Evolutionary conservation across 208 protist genomes (phyloP).

Genomic region (Tritrichomonas musculus): DNA sequence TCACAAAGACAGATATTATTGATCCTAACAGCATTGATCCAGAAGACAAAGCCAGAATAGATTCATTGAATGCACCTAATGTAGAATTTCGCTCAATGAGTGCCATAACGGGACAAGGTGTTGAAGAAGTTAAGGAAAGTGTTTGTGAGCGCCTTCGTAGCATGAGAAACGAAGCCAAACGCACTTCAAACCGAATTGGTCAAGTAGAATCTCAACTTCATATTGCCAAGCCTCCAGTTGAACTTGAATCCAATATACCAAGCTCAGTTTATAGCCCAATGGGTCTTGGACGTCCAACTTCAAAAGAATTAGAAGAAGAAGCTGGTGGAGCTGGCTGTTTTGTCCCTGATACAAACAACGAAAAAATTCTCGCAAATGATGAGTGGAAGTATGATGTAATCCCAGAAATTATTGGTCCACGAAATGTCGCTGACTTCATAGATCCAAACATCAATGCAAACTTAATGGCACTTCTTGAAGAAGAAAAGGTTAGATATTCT

Average conservation of each 20-base stretch:
- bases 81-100: constrained; percentile 63
- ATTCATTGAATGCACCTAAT: constrained; percentile 33
- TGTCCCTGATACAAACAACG: background rate
- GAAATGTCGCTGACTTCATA: constrained; percentile 29
- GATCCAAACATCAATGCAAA: background rate
- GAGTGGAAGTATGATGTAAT: constrained; percentile 32
- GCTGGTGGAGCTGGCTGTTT: background rate
- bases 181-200: background rate
- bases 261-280: background rate
- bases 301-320: background rate
- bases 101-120: constrained; percentile 81
- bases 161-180: background rate
- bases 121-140: constrained; percentile 49
- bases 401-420: constrained; percentile 16
- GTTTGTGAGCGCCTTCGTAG: constrained; percentile 33
- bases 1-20: constrained; percentile 97
- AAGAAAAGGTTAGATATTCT: background rate
- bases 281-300: background rate
- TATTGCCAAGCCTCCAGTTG: background rate
- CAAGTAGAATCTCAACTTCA: background rate
- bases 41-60: constrained; percentile 70
- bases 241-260: background rate
- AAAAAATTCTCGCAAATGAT: background rate
- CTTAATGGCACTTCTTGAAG: background rate
- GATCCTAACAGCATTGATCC: constrained; percentile 70